These are phyloP conservation scores for Spinacia oleracea DNA, from an alignment of 179 eudicot genomes.

Conservation along the genomic window DNA sequence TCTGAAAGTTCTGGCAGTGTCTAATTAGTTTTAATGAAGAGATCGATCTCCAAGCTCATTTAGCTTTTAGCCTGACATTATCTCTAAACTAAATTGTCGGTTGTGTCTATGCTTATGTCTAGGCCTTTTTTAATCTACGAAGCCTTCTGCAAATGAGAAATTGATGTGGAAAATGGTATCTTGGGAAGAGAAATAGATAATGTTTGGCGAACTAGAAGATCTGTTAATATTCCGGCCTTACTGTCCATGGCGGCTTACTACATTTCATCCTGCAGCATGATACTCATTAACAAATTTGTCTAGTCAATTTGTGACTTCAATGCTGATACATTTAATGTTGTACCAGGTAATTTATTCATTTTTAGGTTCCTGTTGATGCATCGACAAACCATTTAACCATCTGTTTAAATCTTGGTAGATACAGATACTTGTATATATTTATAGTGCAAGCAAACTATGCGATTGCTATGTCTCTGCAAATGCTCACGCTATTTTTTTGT, in stretches of 20 bases:
- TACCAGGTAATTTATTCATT: slow-evolving; percentile 64
- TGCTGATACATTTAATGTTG: slow-evolving; percentile 93
- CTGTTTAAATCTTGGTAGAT: background rate
- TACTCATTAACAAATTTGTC: slow-evolving; percentile 86
- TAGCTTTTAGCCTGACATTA: background rate
- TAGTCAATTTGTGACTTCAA: slow-evolving; percentile 89
- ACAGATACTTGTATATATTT: background rate
- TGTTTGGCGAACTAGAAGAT: slow-evolving; percentile 44
- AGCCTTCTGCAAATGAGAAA: slow-evolving; percentile 40
- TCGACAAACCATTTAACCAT: background rate
- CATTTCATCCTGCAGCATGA: slow-evolving; percentile 96
- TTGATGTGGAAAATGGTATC: slow-evolving; percentile 72
- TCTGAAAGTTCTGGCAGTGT: background rate
- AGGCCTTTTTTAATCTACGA: slow-evolving; percentile 46
- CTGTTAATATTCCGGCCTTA: slow-evolving; percentile 59
- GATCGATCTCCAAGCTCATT: background rate
- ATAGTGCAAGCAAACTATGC: background rate
- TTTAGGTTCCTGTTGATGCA: background rate
- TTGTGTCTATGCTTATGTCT: slow-evolving; percentile 8
- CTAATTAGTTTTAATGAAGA: background rate
- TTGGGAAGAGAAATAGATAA: slow-evolving; percentile 57
- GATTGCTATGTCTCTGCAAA: background rate
- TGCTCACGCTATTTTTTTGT: slow-evolving; percentile 2
- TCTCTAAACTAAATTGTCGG: slow-evolving; percentile 11
- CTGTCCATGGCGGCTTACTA: slow-evolving; percentile 89